Percentiles rank a stretch among this genome's conserved stretches.
Evolutionary conservation across 305 asterid species (phyloP).

Genomic region (Solanum aculeatissimum): DNA sequence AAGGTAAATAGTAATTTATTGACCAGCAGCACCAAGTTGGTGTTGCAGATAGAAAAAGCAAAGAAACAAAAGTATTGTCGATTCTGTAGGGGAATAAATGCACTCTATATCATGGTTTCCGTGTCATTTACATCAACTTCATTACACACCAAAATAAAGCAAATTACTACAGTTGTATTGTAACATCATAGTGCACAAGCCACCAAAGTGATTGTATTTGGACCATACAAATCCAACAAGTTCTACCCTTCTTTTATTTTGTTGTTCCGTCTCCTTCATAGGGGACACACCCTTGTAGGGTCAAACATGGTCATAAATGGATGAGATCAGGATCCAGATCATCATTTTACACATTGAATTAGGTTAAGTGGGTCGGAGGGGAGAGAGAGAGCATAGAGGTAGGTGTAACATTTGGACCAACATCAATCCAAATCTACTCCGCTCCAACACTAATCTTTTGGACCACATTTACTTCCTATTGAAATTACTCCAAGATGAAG

Average conservation of each 20-base stretch:
- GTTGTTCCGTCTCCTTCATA: not conserved
- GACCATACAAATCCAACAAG: not conserved
- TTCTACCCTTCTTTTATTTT: not conserved
- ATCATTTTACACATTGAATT: not conserved
- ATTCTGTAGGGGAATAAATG: not conserved
- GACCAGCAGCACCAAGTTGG: not conserved
- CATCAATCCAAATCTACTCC: not conserved
- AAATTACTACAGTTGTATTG: not conserved
- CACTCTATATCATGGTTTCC: not conserved
- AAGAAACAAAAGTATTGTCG: not conserved
- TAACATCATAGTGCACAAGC: not conserved
- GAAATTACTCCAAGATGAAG: not conserved
- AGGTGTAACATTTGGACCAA: not conserved
- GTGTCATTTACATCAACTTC: not conserved
- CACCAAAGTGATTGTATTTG: not conserved
- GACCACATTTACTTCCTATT: not conserved
- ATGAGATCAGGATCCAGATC: not conserved
- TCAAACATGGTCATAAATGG: not conserved
- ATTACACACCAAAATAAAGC: not conserved
- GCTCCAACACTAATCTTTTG: not conserved
- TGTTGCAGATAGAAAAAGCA: not conserved
- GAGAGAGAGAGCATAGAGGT: not conserved
- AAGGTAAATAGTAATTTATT: not conserved
- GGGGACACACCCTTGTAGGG: not conserved
- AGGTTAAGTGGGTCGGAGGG: not conserved